Base-by-base conservation (phyloP, 306 rosid species). In the Sechiopsis laciniata region DNA sequence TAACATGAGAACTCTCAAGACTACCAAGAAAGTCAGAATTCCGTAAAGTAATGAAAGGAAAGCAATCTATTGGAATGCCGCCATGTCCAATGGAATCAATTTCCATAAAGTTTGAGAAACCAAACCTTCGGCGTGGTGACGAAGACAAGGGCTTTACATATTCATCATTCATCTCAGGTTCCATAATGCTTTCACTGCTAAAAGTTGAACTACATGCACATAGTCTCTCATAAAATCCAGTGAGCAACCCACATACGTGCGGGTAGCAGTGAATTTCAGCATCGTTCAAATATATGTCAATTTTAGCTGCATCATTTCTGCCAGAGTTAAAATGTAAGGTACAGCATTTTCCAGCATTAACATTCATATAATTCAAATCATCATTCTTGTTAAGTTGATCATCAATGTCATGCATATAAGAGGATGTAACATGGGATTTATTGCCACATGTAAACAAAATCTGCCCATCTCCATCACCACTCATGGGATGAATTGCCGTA, bases 251-350 rank as follows among this genome's bases (percentile, higher is more conserved):
- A 73, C 67, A 55, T 45, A 87, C 76, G 71, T 85, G 76, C 0
- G 97, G 97, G 75, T 94, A 86, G 87, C 86, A 88, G 85, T 94
- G 97, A 79, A 94, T 77, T 76, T 87, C 96, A 68, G 84, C 80
- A 70, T 86, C 83, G 74, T 81, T 76, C 72, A 90, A 71, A 80
- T 63, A 76, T 50, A 90, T 13, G 72, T 79, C 80, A 76, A 74
- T 80, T 77, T 80, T 78, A 29, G 75, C 77, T 52, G 61, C 21
- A 76, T 83, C 91, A 29, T 82, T 75, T 62, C 63, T 54, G 20
- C 75, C 71, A 77, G 86, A 84, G 75, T 84, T 85, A 79, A 84
- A 90, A 71, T 82, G 85, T 37, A 94, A 61, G 58, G 70, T 74
- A 54, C 91, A 81, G 78, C 97, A 88, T 42, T 82, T 77, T 81